Conservation (phyloP, 306 rosid genomes). For the Begonia peltatifolia region DNA sequence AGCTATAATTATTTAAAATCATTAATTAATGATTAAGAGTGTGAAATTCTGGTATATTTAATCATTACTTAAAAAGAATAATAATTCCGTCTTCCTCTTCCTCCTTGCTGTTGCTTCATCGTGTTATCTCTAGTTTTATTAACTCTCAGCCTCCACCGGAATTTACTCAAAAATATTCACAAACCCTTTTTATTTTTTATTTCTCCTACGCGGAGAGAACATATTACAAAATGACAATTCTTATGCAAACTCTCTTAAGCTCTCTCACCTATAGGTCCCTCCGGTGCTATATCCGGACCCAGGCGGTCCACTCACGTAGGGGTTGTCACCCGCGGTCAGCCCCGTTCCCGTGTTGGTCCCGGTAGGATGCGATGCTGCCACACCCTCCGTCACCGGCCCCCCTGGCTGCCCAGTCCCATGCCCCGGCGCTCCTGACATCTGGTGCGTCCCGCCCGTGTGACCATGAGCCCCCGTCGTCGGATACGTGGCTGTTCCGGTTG, state of each 20-base stretch:
- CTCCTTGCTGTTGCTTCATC: too few species aligned
- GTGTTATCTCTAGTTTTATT: too few species aligned
- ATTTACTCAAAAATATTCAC: too few species aligned
- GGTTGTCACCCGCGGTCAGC: conserved; percentile 10
- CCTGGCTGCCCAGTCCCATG: conserved; percentile 26
- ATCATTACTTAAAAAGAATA: too few species aligned
- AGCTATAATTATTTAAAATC: too few species aligned
- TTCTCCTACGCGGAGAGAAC: too few species aligned
- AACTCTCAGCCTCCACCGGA: too few species aligned
- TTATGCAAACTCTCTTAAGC: background rate
- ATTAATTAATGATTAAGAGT: too few species aligned
- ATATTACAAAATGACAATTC: too few species aligned
- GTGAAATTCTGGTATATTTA: too few species aligned
- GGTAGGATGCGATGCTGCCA: conserved; percentile 13
- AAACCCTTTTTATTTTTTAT: too few species aligned
- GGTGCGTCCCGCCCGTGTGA: conserved; percentile 23
- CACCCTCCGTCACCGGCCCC: conserved; percentile 24
- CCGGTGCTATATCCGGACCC: conserved; percentile 18
- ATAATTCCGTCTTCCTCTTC: too few species aligned
- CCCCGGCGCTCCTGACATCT: conserved; percentile 19
- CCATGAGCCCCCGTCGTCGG: conserved; percentile 21
- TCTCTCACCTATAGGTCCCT: conserved; percentile 7
- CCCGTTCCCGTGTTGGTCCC: conserved; percentile 20
- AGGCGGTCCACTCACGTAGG: conserved; percentile 5
- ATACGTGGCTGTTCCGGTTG: conserved; percentile 11